A percentile compares a stretch with the other conserved stretches of the same genome.
Conservation (phyloP, 1,284 basidiomycete genomes). For the Ceratobasidium papillatum region DNA sequence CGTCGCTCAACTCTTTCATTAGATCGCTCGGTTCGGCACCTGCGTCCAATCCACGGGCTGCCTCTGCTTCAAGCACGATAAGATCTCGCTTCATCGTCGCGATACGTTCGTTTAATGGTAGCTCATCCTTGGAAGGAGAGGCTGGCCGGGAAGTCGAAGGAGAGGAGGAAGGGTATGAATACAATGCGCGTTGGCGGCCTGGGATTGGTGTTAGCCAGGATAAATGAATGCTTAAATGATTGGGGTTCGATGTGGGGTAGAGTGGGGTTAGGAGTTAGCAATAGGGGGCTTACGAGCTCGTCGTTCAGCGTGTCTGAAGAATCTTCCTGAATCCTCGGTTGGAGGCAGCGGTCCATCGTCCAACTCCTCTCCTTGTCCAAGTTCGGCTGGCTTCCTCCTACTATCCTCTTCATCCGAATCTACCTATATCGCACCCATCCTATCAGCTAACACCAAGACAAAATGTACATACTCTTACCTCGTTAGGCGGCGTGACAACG, state of each 20-base stretch:
- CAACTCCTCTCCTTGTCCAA: conserved; percentile 36
- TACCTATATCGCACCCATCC: conserved; percentile 6
- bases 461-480: conserved; percentile 53
- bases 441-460: neutral
- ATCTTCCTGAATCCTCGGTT: conserved; percentile 37
- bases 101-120: conserved; percentile 69
- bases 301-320: conserved; percentile 44
- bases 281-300: conserved; percentile 38
- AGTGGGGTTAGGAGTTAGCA: neutral
- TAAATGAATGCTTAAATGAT: conserved; percentile 1
- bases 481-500: conserved; percentile 61
- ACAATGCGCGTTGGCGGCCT: conserved; percentile 29
- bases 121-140: conserved; percentile 68
- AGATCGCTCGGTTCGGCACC: conserved; percentile 77
- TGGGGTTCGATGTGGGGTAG: neutral
- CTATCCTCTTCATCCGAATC: conserved; percentile 41
- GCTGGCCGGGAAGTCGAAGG: conserved; percentile 46
- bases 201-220: neutral
- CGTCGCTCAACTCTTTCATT: conserved; percentile 76
- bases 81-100: conserved; percentile 71
- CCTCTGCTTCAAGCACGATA: conserved; percentile 57
- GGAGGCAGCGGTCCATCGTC: conserved; percentile 42
- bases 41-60: conserved; percentile 58
- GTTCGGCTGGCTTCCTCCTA: neutral
- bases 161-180: conserved; percentile 42